Evolutionary conservation across 441 rosid genomes (phyloP).

Genomic region (Erodium moschatum): DNA sequence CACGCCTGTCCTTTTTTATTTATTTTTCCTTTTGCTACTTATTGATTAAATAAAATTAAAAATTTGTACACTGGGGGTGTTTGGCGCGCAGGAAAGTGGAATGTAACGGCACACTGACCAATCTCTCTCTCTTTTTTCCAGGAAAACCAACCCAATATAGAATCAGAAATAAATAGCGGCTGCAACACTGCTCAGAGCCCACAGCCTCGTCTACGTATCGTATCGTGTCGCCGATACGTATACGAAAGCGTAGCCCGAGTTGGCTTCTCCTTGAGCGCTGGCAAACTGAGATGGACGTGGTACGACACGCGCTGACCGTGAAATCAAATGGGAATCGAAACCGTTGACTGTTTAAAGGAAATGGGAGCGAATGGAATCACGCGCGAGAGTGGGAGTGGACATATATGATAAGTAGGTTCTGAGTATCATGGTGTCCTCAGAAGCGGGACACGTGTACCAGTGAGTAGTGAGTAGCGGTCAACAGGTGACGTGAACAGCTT

Average conservation of each 20-base stretch:
- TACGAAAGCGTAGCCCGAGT: not conserved
- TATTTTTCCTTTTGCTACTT: not conserved
- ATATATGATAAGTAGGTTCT: not conserved
- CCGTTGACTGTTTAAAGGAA: not conserved
- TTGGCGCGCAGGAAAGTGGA: constrained; percentile 33
- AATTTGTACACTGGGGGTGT: constrained; percentile 17
- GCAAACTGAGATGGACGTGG: not conserved
- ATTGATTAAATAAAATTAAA: not conserved
- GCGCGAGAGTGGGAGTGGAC: not conserved
- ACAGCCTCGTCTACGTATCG: too few species aligned
- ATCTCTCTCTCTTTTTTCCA: not conserved
- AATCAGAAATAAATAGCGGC: constrained; percentile 1
- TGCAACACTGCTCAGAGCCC: not conserved
- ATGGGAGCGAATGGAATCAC: not conserved
- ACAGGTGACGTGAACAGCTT: constrained; percentile 29
- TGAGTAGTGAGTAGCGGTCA: constrained; percentile 23
- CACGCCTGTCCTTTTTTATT: constrained; percentile 50
- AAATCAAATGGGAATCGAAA: not conserved
- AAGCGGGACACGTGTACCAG: constrained; percentile 29
- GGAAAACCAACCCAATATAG: not conserved
- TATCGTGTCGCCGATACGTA: too few species aligned
- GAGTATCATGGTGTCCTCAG: constrained; percentile 23
- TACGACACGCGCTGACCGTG: not conserved
- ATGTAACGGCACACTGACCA: constrained; percentile 29
- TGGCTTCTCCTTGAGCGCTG: too few species aligned